Evolutionary conservation across 768 basidiomycete species (phyloP), one percentile per base, ranked within the genome.

Genomic region (Leccinum subtestaceum): DNA sequence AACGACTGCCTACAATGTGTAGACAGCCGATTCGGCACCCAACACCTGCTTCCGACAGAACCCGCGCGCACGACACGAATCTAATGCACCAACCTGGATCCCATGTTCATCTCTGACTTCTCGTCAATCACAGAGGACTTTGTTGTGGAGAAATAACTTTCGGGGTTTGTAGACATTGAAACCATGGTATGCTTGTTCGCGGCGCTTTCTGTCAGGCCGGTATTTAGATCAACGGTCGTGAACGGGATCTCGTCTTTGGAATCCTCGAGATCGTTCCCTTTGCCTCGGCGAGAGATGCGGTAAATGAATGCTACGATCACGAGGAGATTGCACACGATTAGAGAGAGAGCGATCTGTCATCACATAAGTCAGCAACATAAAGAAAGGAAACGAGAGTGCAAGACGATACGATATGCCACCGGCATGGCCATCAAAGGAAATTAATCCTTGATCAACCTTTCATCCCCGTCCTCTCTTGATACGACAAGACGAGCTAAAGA

Each of bases 291-390:
- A 29, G n/a, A 64, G 4, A 64, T n/a, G 17, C 61, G 68, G 46
- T 67, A 63, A 7, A 64, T 12, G 8, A 66, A 70, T 13, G 64
- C 31, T 19, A 68, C 64, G 29, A 72, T 60, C 45, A 72, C 72
- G 32, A 71, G 61, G 12, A 64, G 56, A 23, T 70, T 67, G 59
- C 70, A 72, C 7, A 72, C 57, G 40, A 72, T 55, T 23, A 68
- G 43, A 8, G 67, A 60, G 15, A 68, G 53, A 7, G 72, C 66
- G 4, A 63, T 23, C 70, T 70, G 36, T 60, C 43, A 12, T 5
- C 13, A 15, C 1, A 12, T 21, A 43, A 13, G 32, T 52, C 34
- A 58, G 56, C 38, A 6, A 17, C 27, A 27, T 29, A 31, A 17
- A 31, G 4, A 34, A 38, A n/a, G 10, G 9, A n/a, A 29, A 19